These are phyloP conservation scores for Fragilaria radians DNA, from an alignment of 108 stramenopile genomes.

Conservation along the genomic window DNA sequence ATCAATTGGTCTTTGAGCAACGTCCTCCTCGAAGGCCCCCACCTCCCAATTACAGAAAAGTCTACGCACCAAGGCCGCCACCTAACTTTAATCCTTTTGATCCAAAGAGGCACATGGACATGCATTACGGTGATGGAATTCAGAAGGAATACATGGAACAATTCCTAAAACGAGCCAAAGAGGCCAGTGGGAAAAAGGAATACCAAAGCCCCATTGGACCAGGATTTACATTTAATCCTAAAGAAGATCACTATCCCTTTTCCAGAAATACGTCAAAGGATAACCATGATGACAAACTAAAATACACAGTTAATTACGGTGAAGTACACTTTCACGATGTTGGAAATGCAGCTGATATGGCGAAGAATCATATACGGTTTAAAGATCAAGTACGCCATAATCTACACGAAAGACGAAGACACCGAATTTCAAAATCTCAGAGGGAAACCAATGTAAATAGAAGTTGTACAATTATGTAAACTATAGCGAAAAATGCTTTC, in stretches of 20 bases:
- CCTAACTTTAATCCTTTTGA: constrained; percentile 74
- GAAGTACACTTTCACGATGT: constrained; percentile 8
- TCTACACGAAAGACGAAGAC: constrained; percentile 3
- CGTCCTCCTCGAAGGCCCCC: constrained; percentile 14
- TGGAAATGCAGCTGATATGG: neutral
- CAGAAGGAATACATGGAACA: constrained; percentile 63
- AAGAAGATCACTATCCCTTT: constrained; percentile 30
- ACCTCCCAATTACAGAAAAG: constrained; percentile 65
- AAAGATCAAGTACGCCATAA: neutral
- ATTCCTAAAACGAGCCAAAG: constrained; percentile 48
- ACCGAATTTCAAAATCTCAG: too few relatives aligned
- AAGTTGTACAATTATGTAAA: too few relatives aligned
- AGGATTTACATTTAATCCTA: constrained; percentile 51
- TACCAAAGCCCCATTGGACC: constrained; percentile 74
- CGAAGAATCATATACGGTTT: neutral
- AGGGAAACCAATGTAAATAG: too few relatives aligned
- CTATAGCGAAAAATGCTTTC: too few relatives aligned
- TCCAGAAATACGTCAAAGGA: constrained; percentile 27
- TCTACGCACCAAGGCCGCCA: constrained; percentile 66
- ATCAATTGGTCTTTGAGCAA: constrained; percentile 19
- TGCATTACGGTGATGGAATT: constrained; percentile 86
- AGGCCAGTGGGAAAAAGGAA: constrained; percentile 35
- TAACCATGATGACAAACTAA: constrained; percentile 6
- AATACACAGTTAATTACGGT: neutral
- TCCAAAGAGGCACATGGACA: constrained; percentile 66